These are phyloP conservation scores for Ocimum tenuiflorum DNA, from an alignment of 257 asterid species.

Conservation along the genomic window DNA sequence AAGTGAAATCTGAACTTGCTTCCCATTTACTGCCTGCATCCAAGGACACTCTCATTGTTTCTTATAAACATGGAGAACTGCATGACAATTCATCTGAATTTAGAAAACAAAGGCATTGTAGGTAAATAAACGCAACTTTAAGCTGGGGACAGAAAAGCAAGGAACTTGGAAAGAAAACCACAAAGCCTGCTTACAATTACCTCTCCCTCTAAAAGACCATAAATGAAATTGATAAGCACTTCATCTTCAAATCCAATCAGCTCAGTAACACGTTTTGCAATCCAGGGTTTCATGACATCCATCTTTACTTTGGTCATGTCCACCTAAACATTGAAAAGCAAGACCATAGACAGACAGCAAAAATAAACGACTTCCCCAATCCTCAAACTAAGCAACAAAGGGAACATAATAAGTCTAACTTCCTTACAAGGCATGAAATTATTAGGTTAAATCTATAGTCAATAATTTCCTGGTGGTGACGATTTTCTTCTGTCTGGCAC, in stretches of 20 bases:
- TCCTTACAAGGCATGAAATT: slow-evolving; percentile 6
- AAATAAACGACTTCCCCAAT: background rate
- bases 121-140: background rate
- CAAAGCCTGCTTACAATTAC: slow-evolving; percentile 38
- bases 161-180: background rate
- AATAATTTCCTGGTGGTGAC: background rate
- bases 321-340: slow-evolving; percentile 43
- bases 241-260: slow-evolving; percentile 97
- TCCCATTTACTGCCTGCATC: slow-evolving; percentile 85
- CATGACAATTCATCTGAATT: background rate
- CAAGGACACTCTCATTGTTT: slow-evolving; percentile 16
- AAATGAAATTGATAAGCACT: slow-evolving; percentile 90
- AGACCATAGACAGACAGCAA: slow-evolving; percentile 10
- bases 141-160: background rate
- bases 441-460: background rate
- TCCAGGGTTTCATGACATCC: slow-evolving; percentile 98
- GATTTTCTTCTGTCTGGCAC: background rate
- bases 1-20: slow-evolving; percentile 79
- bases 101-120: background rate
- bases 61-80: background rate
- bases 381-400: too few relatives aligned
- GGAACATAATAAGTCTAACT: too few relatives aligned
- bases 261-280: slow-evolving; percentile 93
- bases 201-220: slow-evolving; percentile 87
- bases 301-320: slow-evolving; percentile 85